These are phyloP conservation scores for Neurospora sp. DNA, from an alignment of 495 filamentous ascomycete species.

Conservation along the genomic window DNA sequence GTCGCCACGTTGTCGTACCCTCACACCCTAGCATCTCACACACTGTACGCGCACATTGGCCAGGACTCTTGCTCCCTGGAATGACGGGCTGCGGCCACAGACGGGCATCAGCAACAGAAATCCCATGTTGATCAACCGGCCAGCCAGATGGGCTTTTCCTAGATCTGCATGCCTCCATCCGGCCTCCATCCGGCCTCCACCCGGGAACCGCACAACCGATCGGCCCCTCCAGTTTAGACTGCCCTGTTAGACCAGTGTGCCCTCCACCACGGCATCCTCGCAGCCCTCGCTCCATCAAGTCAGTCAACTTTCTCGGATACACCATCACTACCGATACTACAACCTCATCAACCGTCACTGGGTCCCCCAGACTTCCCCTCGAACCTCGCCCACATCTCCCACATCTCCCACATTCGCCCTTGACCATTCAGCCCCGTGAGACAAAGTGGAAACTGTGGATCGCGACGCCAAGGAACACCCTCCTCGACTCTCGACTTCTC, in stretches of 20 bases:
- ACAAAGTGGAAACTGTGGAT: neutral
- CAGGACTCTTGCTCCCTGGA: neutral
- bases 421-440: neutral
- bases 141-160: neutral
- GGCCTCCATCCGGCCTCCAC: neutral
- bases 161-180: neutral
- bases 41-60: neutral
- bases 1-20: neutral
- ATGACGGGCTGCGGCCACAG: neutral
- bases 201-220: neutral
- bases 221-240: neutral
- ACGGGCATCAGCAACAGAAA: neutral
- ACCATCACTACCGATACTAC: neutral
- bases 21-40: neutral
- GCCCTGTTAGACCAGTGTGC: neutral
- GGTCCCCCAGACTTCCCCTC: neutral
- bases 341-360: neutral
- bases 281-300: neutral
- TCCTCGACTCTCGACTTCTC: neutral
- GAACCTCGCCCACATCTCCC: neutral
- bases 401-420: neutral
- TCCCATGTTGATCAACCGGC: neutral
- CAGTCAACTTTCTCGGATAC: neutral
- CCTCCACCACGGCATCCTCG: neutral
- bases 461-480: neutral